Evolutionary conservation across 768 basidiomycete genomes (phyloP).

Genomic region (Lyophyllum shimeji): DNA sequence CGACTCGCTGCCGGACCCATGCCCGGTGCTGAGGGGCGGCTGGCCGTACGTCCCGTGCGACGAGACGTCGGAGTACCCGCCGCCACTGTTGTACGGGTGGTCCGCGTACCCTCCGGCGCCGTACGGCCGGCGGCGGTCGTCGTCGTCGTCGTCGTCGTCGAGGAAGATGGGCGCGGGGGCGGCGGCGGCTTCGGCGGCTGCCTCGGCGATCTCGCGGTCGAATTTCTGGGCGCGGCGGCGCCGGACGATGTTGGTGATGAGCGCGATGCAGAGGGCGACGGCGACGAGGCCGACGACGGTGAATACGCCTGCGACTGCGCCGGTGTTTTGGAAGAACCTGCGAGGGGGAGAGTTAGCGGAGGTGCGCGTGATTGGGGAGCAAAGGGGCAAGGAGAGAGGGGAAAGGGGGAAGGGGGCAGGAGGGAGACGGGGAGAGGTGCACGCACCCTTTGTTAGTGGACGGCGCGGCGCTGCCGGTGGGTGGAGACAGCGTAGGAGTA

Average conservation of each 20-base stretch:
- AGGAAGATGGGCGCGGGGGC: slow-evolving; percentile 55
- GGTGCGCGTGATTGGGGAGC: not conserved
- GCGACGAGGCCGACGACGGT: slow-evolving; percentile 66
- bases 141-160: slow-evolving; percentile 47
- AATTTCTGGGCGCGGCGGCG: slow-evolving; percentile 63
- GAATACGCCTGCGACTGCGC: slow-evolving; percentile 73
- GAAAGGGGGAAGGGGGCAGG: too few species aligned
- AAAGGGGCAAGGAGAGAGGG: too few species aligned
- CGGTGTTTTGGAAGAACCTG: slow-evolving; percentile 73
- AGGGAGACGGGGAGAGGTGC: too few species aligned
- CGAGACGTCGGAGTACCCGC: slow-evolving; percentile 21
- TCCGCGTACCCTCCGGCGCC: slow-evolving; percentile 32
- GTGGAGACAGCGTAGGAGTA: not conserved
- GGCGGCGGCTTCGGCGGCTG: slow-evolving; percentile 62
- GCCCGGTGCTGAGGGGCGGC: slow-evolving; percentile 35
- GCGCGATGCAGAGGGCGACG: slow-evolving; percentile 46
- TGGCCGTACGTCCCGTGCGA: slow-evolving; percentile 55
- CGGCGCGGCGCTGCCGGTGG: not conserved
- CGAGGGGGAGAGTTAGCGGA: not conserved
- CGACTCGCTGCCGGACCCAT: slow-evolving; percentile 33
- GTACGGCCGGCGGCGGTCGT: slow-evolving; percentile 6
- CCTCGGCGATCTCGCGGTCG: slow-evolving; percentile 73
- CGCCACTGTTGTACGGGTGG: slow-evolving; percentile 27
- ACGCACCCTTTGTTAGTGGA: slow-evolving; percentile 7
- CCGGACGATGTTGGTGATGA: slow-evolving; percentile 53